Evolutionary conservation across 1,139 yeast genomes (phyloP), one percentile per base, ranked within the genome.

Genomic region (Blastobotrys malaysiensis): DNA sequence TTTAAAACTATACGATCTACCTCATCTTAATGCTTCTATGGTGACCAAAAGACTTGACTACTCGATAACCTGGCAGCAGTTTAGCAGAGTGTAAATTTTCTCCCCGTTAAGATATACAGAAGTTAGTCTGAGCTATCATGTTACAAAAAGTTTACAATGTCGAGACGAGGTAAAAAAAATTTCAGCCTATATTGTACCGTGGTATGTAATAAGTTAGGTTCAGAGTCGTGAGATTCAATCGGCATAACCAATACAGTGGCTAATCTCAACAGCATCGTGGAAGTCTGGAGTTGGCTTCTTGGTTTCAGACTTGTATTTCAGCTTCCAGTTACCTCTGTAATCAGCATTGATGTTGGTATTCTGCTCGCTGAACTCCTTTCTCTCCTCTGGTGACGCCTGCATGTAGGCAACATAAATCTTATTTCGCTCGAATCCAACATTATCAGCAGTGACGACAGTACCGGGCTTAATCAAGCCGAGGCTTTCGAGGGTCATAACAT

Each of bases 401-500:
- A 53, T 31, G 43, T 53, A 53, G 13, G 44, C 36, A 4, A 46
- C 27, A 22, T 50, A 51, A 6, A 19, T 49, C 11, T 45, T 51
- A 7, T 52, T 49, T 1, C 60, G 61, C 5, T 50, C 51, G 20
- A 53, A 45, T 20, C 55, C 55, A 11, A 52, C 54, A 47, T 61
- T 61, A 51, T 61, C 64, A 9, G 59, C 59, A 9, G 61, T 50
- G 19, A 61, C 55, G 3, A 57, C 50, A 4, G 60, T 53, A 1
- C 61, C 60, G 1, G 54, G 52, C 11, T 48, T 51, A 18, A 58
- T 50, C 57, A 59, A 36, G 52, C 57, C 49, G 51, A 56, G 45
- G 51, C 56, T 14, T 49, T 54, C 54, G 3, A 50, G 20, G 9
- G 48, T 46, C 9, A 53, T 24, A 26, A 53, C 26, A 48, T 53